Evolutionary conservation across 164 flowering plant species (phyloP).

Genomic region (Litsea cubeba): DNA sequence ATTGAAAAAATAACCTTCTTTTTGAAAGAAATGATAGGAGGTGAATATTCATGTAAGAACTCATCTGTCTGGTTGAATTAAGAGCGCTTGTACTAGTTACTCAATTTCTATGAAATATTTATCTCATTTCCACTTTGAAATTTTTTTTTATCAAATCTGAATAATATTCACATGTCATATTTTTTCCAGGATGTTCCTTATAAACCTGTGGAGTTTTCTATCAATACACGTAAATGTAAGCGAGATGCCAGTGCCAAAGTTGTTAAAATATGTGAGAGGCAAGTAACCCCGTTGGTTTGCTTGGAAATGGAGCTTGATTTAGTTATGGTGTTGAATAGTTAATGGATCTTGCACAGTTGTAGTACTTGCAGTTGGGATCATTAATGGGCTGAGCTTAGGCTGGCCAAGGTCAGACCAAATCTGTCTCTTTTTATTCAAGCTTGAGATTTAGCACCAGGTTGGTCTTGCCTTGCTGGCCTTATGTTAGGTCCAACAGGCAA

Average conservation of each 20-base stretch:
- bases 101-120: not conserved
- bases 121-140: not conserved
- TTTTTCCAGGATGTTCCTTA: conserved; percentile 77
- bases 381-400: not conserved
- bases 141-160: not conserved
- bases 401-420: too few species aligned
- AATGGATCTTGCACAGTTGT: not conserved
- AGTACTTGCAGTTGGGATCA: not conserved
- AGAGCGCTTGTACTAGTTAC: not conserved
- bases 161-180: not conserved
- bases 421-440: too few species aligned
- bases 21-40: too few species aligned
- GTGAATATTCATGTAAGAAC: too few species aligned
- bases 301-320: not conserved
- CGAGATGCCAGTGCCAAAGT: conserved; percentile 67
- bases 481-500: too few species aligned
- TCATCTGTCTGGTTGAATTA: too few species aligned
- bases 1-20: too few species aligned
- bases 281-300: conserved; percentile 16
- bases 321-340: not conserved
- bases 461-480: too few species aligned
- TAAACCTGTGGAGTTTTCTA: conserved; percentile 67
- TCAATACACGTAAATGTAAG: conserved; percentile 78
- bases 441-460: too few species aligned
- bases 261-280: conserved; percentile 78